Conservation (phyloP, 2,329 filamentous ascomycete genomes). For the Lasiodiplodia theobromae region DNA sequence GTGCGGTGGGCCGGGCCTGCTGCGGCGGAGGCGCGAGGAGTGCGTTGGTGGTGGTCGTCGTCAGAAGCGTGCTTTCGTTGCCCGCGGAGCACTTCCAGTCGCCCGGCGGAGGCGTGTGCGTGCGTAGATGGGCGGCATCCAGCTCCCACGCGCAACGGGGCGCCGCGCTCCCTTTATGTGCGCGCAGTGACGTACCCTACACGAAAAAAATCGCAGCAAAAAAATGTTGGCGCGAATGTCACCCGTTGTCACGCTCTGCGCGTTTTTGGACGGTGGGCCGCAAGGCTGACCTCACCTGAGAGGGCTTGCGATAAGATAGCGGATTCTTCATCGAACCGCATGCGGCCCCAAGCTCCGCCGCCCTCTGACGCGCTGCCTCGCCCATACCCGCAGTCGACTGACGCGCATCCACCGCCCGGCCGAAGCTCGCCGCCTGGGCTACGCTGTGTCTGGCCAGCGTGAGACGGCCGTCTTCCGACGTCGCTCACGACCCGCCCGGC, state of each 20-base stretch:
- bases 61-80: constrained; percentile 4
- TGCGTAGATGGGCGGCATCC: neutral
- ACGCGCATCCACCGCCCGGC: constrained; percentile 16
- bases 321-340: constrained; percentile 10
- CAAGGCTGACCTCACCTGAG: constrained; percentile 25
- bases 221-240: constrained; percentile 4
- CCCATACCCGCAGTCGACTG: constrained; percentile 4
- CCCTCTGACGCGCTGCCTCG: neutral
- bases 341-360: constrained; percentile 6
- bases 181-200: constrained; percentile 1
- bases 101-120: constrained; percentile 6
- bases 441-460: constrained; percentile 1
- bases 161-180: constrained; percentile 11
- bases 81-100: constrained; percentile 17
- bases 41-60: neutral
- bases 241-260: constrained; percentile 22
- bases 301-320: constrained; percentile 19
- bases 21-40: neutral
- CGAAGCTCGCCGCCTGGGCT: constrained; percentile 15
- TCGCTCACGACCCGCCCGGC: constrained; percentile 11
- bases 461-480: constrained; percentile 23
- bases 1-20: constrained; percentile 14
- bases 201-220: constrained; percentile 1
- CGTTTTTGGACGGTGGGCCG: constrained; percentile 8
- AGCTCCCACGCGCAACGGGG: constrained; percentile 8